Conservation (phyloP, 2,329 filamentous ascomycete species). For the Trichoderma sp. region DNA sequence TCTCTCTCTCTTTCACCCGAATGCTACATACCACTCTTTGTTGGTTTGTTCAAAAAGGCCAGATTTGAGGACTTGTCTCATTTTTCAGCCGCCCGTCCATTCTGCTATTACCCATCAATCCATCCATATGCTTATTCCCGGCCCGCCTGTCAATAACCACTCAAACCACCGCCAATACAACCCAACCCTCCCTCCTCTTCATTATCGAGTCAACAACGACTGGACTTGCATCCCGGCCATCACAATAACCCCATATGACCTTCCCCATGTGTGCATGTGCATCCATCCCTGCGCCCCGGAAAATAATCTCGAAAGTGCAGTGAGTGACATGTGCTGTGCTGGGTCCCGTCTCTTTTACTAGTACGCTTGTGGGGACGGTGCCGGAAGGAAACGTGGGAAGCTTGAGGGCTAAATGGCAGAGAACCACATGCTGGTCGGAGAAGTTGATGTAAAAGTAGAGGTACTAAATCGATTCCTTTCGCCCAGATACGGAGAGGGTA, state of each 20-base stretch:
- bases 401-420: background rate
- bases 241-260: slow-evolving; percentile 1
- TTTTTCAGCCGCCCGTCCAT: background rate
- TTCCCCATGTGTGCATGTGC: slow-evolving; percentile 1
- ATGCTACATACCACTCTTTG: background rate
- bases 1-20: too few species aligned
- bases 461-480: background rate
- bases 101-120: background rate
- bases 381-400: background rate
- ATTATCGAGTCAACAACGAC: too few species aligned
- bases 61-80: too few species aligned
- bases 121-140: slow-evolving; percentile 6
- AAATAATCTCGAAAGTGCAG: background rate
- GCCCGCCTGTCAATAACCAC: background rate
- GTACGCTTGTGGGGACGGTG: background rate
- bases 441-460: background rate
- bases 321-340: background rate
- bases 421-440: background rate
- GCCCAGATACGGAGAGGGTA: background rate
- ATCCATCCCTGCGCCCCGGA: slow-evolving; percentile 12
- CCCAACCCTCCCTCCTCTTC: background rate
- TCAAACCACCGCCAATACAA: background rate
- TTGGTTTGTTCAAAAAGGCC: background rate
- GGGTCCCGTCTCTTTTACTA: background rate
- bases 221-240: background rate